phyloP scores from a whole-genome alignment of 2,329 filamentous ascomycete species.

The Fusarium napiforme region DNA sequence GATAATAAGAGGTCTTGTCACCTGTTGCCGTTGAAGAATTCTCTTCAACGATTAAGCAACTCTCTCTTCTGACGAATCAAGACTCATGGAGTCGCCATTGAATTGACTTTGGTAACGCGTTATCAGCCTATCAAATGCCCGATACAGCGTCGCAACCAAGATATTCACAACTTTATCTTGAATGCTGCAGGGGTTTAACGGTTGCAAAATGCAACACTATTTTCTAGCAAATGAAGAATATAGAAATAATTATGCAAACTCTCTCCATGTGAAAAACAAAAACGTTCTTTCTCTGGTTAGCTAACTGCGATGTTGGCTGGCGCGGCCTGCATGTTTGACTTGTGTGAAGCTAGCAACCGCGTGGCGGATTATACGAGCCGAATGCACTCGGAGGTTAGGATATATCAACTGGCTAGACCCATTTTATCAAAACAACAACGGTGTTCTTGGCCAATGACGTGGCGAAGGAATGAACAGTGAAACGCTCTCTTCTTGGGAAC shows the following conservation, averaged over 20 bases:
- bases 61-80: background rate
- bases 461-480: background rate
- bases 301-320: fast-evolving
- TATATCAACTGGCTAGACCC: background rate
- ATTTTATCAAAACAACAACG: background rate
- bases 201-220: background rate
- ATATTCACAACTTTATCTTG: too few relatives aligned
- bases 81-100: background rate
- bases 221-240: background rate
- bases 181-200: background rate
- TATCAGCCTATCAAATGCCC: background rate
- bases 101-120: background rate
- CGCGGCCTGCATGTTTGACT: too few relatives aligned
- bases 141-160: background rate
- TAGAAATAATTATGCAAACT: background rate
- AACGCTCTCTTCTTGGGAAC: background rate
- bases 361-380: background rate
- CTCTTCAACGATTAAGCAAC: background rate
- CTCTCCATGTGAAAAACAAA: fast-evolving
- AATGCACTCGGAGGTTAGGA: background rate
- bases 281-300: fast-evolving
- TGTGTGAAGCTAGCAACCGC: background rate
- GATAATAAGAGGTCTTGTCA: background rate
- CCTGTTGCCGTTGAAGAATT: background rate
- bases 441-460: background rate